phyloP scores from a whole-genome alignment of 495 filamentous ascomycete species.

The Monascus purpureus region DNA sequence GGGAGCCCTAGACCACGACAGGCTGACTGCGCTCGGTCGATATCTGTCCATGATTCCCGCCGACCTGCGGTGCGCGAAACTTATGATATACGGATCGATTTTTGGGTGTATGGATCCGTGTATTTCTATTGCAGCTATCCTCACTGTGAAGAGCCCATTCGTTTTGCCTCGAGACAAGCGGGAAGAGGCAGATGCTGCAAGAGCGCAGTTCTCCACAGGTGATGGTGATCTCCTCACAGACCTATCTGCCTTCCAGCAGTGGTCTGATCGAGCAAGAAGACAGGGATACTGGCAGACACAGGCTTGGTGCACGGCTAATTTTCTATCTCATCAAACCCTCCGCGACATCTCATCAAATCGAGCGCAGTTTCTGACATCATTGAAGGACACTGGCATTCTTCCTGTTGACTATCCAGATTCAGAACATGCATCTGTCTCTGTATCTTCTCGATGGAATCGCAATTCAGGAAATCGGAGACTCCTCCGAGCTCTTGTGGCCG shows the following conservation, averaged over 20 bases:
- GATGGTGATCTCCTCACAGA: constrained; percentile 86
- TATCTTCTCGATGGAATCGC: constrained; percentile 25
- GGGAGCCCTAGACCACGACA: constrained; percentile 72
- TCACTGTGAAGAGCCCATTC: constrained; percentile 77
- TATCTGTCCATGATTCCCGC: constrained; percentile 91
- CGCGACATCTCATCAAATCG: constrained; percentile 78
- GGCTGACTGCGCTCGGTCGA: constrained; percentile 77
- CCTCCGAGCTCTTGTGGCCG: constrained; percentile 77
- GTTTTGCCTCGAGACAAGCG: constrained; percentile 66
- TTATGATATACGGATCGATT: constrained; percentile 89
- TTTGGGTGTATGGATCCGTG: constrained; percentile 83
- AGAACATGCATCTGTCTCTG: constrained; percentile 4
- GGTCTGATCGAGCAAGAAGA: constrained; percentile 47
- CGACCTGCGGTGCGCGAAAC: constrained; percentile 81
- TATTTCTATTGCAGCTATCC: constrained; percentile 78
- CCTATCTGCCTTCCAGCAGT: constrained; percentile 68
- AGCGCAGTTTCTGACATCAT: constrained; percentile 69
- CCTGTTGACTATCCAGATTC: constrained; percentile 33
- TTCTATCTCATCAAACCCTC: constrained; percentile 70
- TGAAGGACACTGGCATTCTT: constrained; percentile 74
- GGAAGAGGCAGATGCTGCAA: constrained; percentile 66
- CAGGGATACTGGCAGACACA: constrained; percentile 48
- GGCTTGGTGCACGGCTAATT: constrained; percentile 75
- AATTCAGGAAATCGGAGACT: constrained; percentile 45
- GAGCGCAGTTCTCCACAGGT: constrained; percentile 52